Percentiles rank a stretch among this genome's conserved stretches.
Conservation (phyloP, 176 grass and related monocot species). For the Musa beccarii region DNA sequence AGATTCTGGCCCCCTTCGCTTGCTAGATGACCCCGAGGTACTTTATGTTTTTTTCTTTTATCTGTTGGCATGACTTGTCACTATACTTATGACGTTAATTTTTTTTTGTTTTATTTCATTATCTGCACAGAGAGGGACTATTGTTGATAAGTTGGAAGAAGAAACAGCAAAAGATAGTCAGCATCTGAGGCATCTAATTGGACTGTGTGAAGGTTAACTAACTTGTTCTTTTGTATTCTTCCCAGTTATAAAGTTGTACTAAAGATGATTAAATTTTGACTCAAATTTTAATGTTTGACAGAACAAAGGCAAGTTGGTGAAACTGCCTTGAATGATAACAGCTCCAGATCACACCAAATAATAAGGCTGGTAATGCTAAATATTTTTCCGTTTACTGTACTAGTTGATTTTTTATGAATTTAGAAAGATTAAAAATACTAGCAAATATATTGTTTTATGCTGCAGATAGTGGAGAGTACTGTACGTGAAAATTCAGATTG, state of each 20-base stretch:
- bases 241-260: not conserved
- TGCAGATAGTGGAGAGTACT: slow-evolving; percentile 69
- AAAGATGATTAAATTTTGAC: slow-evolving; percentile 13
- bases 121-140: slow-evolving; percentile 73
- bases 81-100: slow-evolving; percentile 7
- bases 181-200: slow-evolving; percentile 80
- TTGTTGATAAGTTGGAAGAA: slow-evolving; percentile 88
- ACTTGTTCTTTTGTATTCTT: slow-evolving; percentile 3
- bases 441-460: slow-evolving; percentile 29
- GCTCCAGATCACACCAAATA: slow-evolving; percentile 98
- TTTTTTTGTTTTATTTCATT: slow-evolving; percentile 1
- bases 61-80: not conserved
- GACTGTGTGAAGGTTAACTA: slow-evolving; percentile 69
- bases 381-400: not conserved
- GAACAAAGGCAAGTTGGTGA: slow-evolving; percentile 98
- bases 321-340: slow-evolving; percentile 87
- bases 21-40: slow-evolving; percentile 99
- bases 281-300: slow-evolving; percentile 26
- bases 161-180: slow-evolving; percentile 61
- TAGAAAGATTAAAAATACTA: slow-evolving; percentile 13
- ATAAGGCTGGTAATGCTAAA: slow-evolving; percentile 70
- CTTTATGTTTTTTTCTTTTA: not conserved
- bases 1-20: slow-evolving; percentile 70
- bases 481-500: slow-evolving; percentile 75
- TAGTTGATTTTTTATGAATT: slow-evolving; percentile 4